Evolutionary conservation across 1,139 yeast species (phyloP).

Genomic region (Candida anutae): DNA sequence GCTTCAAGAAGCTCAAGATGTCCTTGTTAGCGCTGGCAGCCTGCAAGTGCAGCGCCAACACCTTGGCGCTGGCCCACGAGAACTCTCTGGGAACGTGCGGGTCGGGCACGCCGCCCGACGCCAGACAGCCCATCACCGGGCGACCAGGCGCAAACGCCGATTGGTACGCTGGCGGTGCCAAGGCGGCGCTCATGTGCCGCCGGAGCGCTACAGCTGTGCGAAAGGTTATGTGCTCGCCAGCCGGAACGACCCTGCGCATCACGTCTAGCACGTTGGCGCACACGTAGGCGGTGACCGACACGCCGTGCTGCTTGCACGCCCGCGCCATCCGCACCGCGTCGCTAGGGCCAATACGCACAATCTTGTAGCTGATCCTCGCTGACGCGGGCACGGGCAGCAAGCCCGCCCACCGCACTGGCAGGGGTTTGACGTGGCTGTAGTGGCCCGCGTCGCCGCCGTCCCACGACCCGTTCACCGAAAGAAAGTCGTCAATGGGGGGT

Average conservation of each 20-base stretch:
- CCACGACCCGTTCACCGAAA: slow-evolving; percentile 17
- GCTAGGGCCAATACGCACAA: slow-evolving; percentile 20
- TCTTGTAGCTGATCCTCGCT: slow-evolving; percentile 15
- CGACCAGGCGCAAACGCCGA: slow-evolving; percentile 14
- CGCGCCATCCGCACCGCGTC: slow-evolving; percentile 17
- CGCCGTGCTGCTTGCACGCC: slow-evolving; percentile 22
- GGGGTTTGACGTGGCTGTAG: slow-evolving; percentile 19
- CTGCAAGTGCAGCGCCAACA: slow-evolving; percentile 14
- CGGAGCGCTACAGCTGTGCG: slow-evolving; percentile 31
- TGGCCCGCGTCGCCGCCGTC: slow-evolving; percentile 17
- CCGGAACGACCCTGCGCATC: slow-evolving; percentile 22
- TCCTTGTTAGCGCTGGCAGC: slow-evolving; percentile 15
- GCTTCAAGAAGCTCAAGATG: slow-evolving; percentile 17
- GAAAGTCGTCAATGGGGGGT: slow-evolving; percentile 25
- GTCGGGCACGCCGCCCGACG: slow-evolving; percentile 26
- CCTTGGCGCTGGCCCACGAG: slow-evolving; percentile 28
- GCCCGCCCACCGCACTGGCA: slow-evolving; percentile 4
- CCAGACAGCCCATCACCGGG: slow-evolving; percentile 26
- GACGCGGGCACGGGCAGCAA: slow-evolving; percentile 16
- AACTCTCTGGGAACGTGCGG: slow-evolving; percentile 24
- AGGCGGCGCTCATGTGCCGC: slow-evolving; percentile 15
- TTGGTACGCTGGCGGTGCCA: slow-evolving; percentile 12
- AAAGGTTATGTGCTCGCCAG: slow-evolving; percentile 16
- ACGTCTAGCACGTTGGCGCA: slow-evolving; percentile 19
- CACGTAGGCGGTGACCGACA: slow-evolving; percentile 30